Evolutionary conservation across 78 protist species (phyloP).

Genomic region (Polysphondylium violaceum): DNA sequence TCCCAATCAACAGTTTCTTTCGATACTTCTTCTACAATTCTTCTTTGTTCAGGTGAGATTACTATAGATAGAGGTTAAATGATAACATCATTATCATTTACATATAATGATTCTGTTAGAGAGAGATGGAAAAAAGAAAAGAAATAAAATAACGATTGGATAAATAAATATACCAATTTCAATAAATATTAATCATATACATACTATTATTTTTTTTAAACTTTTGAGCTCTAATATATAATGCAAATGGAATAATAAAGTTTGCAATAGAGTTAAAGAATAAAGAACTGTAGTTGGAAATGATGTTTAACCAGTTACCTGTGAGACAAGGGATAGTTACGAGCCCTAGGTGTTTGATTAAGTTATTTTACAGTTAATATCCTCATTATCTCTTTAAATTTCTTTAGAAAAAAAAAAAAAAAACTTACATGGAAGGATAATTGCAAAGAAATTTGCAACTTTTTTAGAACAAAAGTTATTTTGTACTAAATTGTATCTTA

Average conservation of each 20-base stretch:
- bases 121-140: not conserved
- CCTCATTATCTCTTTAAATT: too few species aligned
- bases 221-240: slow-evolving; percentile 26
- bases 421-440: slow-evolving; percentile 63
- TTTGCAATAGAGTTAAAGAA: slow-evolving; percentile 49
- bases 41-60: slow-evolving; percentile 10
- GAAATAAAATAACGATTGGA: not conserved
- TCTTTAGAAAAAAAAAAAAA: too few species aligned
- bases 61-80: not conserved
- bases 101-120: too few species aligned
- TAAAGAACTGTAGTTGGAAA: slow-evolving; percentile 28
- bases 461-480: slow-evolving; percentile 12
- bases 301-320: slow-evolving; percentile 44
- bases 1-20: slow-evolving; percentile 43
- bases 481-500: slow-evolving; percentile 68
- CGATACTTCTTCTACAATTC: not conserved
- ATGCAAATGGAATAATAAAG: slow-evolving; percentile 46
- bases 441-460: slow-evolving; percentile 19
- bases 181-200: too few species aligned
- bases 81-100: too few species aligned
- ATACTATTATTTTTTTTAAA: slow-evolving; percentile 6
- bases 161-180: too few species aligned
- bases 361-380: too few species aligned
- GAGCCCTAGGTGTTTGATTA: too few species aligned
- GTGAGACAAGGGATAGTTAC: slow-evolving; percentile 65